Percentiles rank a stretch among this genome's conserved stretches.
Evolutionary conservation across 2,329 filamentous ascomycete genomes (phyloP).

Genomic region (Proliferodiscus dingleyae): DNA sequence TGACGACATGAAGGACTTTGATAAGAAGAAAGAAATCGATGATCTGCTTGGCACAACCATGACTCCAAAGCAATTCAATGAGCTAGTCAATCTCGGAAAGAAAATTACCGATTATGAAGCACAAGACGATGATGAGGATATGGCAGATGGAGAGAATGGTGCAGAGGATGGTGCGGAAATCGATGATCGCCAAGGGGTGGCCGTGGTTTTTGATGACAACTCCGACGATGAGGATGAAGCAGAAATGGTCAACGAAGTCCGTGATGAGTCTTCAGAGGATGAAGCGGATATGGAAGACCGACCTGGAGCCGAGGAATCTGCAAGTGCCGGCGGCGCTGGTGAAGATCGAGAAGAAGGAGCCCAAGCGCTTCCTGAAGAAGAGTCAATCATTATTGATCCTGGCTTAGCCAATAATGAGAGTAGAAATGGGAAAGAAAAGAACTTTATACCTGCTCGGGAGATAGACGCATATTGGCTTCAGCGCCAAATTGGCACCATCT

Average conservation of each 20-base stretch:
- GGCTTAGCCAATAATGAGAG: constrained; percentile 45
- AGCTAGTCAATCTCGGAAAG: constrained; percentile 91
- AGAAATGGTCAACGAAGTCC: constrained; percentile 75
- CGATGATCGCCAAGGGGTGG: constrained; percentile 92
- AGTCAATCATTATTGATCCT: constrained; percentile 81
- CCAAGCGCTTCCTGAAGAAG: constrained; percentile 51
- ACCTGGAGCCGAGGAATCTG: constrained; percentile 45
- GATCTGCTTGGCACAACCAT: constrained; percentile 82
- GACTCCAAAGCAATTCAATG: constrained; percentile 89
- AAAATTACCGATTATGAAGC: constrained; percentile 99
- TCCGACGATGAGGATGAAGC: constrained; percentile 79
- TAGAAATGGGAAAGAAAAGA: constrained; percentile 47
- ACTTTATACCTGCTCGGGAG: constrained; percentile 72
- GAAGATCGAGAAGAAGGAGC: constrained; percentile 46
- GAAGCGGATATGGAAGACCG: constrained; percentile 63
- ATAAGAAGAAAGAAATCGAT: constrained; percentile 97
- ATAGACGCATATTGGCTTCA: constrained; percentile 98
- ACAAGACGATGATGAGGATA: constrained; percentile 90
- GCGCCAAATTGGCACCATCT: constrained; percentile 81
- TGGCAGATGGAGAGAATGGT: constrained; percentile 62
- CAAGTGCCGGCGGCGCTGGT: constrained; percentile 45
- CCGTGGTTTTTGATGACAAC: constrained; percentile 92
- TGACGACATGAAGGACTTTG: constrained; percentile 91
- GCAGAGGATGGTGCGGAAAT: constrained; percentile 72
- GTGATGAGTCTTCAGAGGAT: constrained; percentile 80